Evolutionary conservation across 2,329 filamentous ascomycete genomes (phyloP), one percentile per base, ranked within the genome.

Genomic region (Pseudopithomyces chartarum): DNA sequence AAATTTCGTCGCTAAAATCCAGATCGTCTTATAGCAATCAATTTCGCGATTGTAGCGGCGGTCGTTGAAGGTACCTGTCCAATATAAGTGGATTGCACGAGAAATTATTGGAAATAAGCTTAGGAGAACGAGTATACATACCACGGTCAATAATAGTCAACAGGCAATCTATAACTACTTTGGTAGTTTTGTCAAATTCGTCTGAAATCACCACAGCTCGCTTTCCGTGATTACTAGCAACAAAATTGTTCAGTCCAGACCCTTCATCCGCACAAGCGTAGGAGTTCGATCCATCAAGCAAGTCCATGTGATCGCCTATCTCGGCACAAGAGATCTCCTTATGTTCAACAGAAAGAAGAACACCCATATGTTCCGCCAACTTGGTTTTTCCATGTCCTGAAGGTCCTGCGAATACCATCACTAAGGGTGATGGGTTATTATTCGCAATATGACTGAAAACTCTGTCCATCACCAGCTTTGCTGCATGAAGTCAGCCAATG

Each of bases 161-260:
- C 7, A 84, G 65, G 5, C 80, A 65, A n/a, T 81, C 64, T 10
- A 75, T 76, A 2, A 82, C 71, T 0, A 77, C 73, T 3, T 63
- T 15, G 0, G 60, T 70, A 0, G 79, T 81, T 63, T 82, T 83
- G 34, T 83, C 81, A 43, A 84, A 82, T 50, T 84, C 81, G 49
- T 84, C 81, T 12, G 84, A 60, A 55, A 83, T 83, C 0, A 84
- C 77, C 8, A 84, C 74, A 32, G 70, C 72, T 17, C 70, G 63
- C 47, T 74, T 33, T 1, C 74, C 76, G 4, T 59, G 60, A 22
- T 80, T 71, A 1, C 57, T 53, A 0, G 73, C 73, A 0, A 83
- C 69, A 60, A 81, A 83, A 58, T 82, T 83, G 60, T 83, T 84
- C 15, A 83, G 58, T 1, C 68, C 69, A 0, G 76, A 74, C 0